A percentile compares a stretch with the other conserved stretches of the same genome.
These are phyloP conservation scores for Candida nanaspora DNA, from an alignment of 805 yeast genomes.

Conservation along the genomic window DNA sequence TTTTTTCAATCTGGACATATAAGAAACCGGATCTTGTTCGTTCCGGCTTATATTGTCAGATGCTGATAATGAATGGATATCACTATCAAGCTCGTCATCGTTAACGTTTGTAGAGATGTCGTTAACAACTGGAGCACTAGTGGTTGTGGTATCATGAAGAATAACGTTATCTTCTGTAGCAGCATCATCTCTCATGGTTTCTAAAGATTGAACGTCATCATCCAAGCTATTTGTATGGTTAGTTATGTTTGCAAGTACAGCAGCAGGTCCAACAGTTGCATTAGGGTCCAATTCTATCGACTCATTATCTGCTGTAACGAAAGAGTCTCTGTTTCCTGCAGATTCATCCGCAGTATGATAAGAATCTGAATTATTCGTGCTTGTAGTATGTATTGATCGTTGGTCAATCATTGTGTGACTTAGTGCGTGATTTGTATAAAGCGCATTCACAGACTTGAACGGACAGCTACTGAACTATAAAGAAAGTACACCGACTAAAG, in stretches of 20 bases:
- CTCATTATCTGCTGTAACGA: neutral
- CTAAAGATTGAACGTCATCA: neutral
- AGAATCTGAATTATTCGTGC: neutral
- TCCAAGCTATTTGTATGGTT: neutral
- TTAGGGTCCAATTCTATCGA: neutral
- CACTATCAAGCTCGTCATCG: neutral
- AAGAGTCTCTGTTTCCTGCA: neutral
- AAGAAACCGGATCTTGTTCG: neutral
- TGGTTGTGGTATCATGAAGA: too few species aligned
- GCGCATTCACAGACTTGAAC: too few species aligned
- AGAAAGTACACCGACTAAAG: too few species aligned
- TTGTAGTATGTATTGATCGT: neutral
- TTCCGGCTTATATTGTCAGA: neutral
- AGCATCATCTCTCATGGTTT: neutral
- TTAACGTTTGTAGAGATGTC: too few species aligned
- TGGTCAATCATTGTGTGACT: neutral
- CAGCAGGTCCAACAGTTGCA: neutral
- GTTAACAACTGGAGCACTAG: too few species aligned
- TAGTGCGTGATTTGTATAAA: too few species aligned
- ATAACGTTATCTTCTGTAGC: neutral
- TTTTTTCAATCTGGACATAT: neutral
- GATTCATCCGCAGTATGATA: slow-evolving; percentile 1
- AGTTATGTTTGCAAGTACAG: neutral
- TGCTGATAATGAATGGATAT: neutral
- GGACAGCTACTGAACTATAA: too few species aligned